Evolutionary conservation across 2,329 filamentous ascomycete species (phyloP), one percentile per base, ranked within the genome.

Genomic region (Xylaria polymorpha): DNA sequence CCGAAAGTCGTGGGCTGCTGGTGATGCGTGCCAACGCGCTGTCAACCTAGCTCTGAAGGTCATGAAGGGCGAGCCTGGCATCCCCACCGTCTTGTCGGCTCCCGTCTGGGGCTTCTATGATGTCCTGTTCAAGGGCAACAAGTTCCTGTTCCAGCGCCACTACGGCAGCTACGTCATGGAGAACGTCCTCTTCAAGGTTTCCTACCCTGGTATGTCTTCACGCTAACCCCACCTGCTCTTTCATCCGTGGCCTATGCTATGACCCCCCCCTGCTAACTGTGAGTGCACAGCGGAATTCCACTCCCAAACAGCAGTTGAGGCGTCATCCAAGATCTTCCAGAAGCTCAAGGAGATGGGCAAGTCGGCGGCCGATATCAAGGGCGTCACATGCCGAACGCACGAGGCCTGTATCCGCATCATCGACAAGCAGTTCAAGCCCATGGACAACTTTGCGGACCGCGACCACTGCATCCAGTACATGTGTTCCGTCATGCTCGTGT

Each of bases 391-490:
- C 89, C 92, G 96, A 77, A 99, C 96, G 9, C 96, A 99, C 85
- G 96, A 99, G 84, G 96, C 96, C 68, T 98, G 96, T 85, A 90
- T 99, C 80, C 94, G 96, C 78, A 99, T 99, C 84, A 99, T 99
- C 78, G 96, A 99, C 89, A 99, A 99, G 88, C 96, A 99, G 85
- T 97, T 97, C 88, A 98, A 98, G 89, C 91, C 94, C 76, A 97
- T 99, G 93, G 94, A 98, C 87, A 99, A 99, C 90, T 99, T 98
- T 79, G 96, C 96, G 79, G 96, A 99, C 85, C 94, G 96, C 79
- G 96, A 99, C 84, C 96, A 99, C 88, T 99, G 96, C 85, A 95
- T 99, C 75, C 96, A 98, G 86, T 99, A 99, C 89, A 99, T 99
- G 96, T 93, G 94, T 79, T 87, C 94, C 73, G 94, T 94, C 78